Evolutionary conservation across 148 eudicot genomes (phyloP).

Genomic region (Vaccinium myrtillus): DNA sequence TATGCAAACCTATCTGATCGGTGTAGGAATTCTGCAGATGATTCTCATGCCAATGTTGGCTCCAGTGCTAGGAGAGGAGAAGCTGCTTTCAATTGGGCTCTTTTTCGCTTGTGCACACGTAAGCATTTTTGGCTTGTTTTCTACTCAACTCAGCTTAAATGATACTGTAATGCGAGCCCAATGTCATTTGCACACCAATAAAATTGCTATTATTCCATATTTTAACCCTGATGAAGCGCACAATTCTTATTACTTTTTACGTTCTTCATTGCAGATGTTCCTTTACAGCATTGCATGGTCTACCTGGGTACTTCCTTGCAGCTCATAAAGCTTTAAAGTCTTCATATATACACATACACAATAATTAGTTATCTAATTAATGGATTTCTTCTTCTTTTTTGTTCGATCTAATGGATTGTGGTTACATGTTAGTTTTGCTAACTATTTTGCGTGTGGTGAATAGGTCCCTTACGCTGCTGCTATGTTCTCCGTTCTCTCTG

Average conservation of each 20-base stretch:
- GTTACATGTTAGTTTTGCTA: constrained; percentile 4
- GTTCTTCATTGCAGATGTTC: constrained; percentile 44
- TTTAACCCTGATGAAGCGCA: not conserved
- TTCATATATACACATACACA: not conserved
- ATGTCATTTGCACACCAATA: not conserved
- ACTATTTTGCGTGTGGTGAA: constrained; percentile 13
- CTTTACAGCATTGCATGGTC: constrained; percentile 66
- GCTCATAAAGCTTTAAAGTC: not conserved
- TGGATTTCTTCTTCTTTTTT: too few relatives aligned
- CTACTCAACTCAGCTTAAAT: not conserved
- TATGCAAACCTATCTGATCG: not conserved
- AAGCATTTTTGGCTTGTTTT: constrained; percentile 19
- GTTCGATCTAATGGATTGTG: not conserved
- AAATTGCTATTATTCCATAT: not conserved
- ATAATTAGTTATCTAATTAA: too few relatives aligned
- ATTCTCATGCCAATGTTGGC: constrained; percentile 74
- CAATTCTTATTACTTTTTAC: not conserved
- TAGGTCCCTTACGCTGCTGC: constrained; percentile 65
- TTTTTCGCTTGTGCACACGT: constrained; percentile 56
- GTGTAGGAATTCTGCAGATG: constrained; percentile 44
- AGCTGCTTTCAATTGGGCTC: constrained; percentile 67
- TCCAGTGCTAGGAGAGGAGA: constrained; percentile 61
- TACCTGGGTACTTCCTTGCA: constrained; percentile 45
- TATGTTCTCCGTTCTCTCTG: constrained; percentile 36
- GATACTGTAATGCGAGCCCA: not conserved